These are phyloP conservation scores for Cyclotella sp. DNA, from an alignment of 108 stramenopile species.

Conservation along the genomic window DNA sequence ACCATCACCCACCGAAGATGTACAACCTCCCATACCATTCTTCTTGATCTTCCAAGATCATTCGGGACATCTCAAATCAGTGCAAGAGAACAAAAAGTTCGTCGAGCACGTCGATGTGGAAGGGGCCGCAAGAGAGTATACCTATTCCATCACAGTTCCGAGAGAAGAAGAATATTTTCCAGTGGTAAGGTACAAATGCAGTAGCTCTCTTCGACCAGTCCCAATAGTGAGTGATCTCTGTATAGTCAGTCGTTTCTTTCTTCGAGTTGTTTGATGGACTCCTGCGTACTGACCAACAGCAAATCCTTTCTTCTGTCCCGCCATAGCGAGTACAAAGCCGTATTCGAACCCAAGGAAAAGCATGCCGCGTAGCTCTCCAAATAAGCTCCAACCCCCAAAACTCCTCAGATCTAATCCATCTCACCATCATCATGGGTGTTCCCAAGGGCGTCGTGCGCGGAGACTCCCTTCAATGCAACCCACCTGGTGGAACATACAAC, in stretches of 20 bases:
- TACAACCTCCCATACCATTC: slow-evolving; percentile 59
- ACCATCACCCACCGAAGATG: slow-evolving; percentile 12
- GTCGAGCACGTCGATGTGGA: slow-evolving; percentile 56
- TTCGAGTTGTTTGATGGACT: slow-evolving; percentile 13
- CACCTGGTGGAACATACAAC: slow-evolving; percentile 88
- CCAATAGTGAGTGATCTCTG: slow-evolving; percentile 75
- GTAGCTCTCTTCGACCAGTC: slow-evolving; percentile 73
- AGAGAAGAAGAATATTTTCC: slow-evolving; percentile 82
- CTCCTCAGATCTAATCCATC: slow-evolving; percentile 73
- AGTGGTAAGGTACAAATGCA: slow-evolving; percentile 83
- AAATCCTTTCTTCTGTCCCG: neutral
- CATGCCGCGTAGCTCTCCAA: slow-evolving; percentile 84
- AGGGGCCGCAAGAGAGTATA: slow-evolving; percentile 52
- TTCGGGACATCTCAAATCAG: slow-evolving; percentile 64
- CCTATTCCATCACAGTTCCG: slow-evolving; percentile 66
- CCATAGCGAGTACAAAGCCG: slow-evolving; percentile 82
- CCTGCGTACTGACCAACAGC: neutral
- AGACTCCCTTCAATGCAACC: slow-evolving; percentile 75
- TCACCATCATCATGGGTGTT: slow-evolving; percentile 88
- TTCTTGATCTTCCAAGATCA: slow-evolving; percentile 71
- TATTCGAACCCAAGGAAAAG: slow-evolving; percentile 61
- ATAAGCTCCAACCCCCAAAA: slow-evolving; percentile 91
- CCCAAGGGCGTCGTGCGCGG: slow-evolving; percentile 62
- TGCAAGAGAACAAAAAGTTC: slow-evolving; percentile 84
- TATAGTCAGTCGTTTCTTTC: slow-evolving; percentile 8